phyloP scores from a whole-genome alignment of 2,329 filamentous ascomycete genomes.

The Thelonectria olida region DNA sequence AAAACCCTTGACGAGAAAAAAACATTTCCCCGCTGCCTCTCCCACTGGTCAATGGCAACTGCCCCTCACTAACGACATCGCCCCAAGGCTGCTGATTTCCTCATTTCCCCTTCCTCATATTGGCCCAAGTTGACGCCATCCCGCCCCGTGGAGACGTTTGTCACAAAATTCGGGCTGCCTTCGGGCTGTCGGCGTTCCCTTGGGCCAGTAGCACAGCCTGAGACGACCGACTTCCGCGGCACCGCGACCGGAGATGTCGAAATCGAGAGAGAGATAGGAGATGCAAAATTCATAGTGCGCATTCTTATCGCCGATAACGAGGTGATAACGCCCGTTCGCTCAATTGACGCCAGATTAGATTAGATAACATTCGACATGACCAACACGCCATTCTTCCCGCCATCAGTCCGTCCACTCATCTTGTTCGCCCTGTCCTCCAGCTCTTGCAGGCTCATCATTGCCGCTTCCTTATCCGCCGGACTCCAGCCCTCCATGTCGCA shows the following conservation, averaged over 20 bases:
- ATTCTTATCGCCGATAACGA: neutral
- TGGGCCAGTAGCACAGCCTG: conserved; percentile 8
- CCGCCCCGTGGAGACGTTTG: conserved; percentile 27
- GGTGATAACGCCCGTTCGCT: neutral
- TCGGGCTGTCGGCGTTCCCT: conserved; percentile 39
- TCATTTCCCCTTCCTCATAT: conserved; percentile 35
- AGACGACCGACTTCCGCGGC: conserved; percentile 42
- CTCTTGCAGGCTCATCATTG: neutral
- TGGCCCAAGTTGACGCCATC: conserved; percentile 48
- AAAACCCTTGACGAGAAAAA: conserved; percentile 21
- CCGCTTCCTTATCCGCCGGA: neutral
- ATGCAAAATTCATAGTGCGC: conserved; percentile 14
- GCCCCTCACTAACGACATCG: conserved; percentile 15
- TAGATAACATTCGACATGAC: neutral
- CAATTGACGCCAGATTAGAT: no score
- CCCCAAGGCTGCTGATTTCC: conserved; percentile 17
- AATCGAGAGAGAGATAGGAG: conserved; percentile 31
- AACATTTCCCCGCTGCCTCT: conserved; percentile 15
- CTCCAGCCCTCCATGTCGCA: neutral
- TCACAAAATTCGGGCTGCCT: conserved; percentile 25
- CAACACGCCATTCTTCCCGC: neutral
- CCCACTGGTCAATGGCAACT: conserved; percentile 11
- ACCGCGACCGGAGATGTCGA: conserved; percentile 41
- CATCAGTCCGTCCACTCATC: neutral
- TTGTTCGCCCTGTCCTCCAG: neutral